These are phyloP conservation scores for Smittium culicis DNA, from an alignment of 371 early-diverging fungal genomes.

Conservation along the genomic window DNA sequence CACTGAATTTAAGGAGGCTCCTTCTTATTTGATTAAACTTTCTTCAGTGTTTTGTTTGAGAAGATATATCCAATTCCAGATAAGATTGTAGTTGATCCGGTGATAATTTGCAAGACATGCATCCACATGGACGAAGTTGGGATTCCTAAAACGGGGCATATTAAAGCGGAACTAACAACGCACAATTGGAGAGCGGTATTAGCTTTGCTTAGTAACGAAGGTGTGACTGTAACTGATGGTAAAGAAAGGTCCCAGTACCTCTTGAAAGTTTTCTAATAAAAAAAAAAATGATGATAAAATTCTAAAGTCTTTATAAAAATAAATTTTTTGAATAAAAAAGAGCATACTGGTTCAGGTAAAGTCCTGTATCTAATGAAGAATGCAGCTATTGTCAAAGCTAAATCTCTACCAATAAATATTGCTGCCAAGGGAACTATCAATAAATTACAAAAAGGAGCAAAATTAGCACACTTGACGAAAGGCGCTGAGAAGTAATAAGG, in stretches of 20 bases:
- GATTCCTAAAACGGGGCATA: slow-evolving; percentile 46
- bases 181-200: slow-evolving; percentile 82
- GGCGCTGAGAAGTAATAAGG: too few species aligned
- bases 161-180: slow-evolving; percentile 62
- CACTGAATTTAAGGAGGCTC: too few species aligned
- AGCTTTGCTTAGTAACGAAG: slow-evolving; percentile 75
- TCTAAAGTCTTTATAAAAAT: too few species aligned
- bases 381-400: slow-evolving; percentile 56
- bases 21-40: not conserved
- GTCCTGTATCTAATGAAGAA: slow-evolving; percentile 79
- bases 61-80: slow-evolving; percentile 64
- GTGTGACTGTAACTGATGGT: slow-evolving; percentile 80
- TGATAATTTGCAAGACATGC: slow-evolving; percentile 35
- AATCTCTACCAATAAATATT: slow-evolving; percentile 78
- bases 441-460: not conserved
- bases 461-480: too few species aligned
- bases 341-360: slow-evolving; percentile 66
- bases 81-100: slow-evolving; percentile 67
- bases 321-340: not conserved
- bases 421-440: slow-evolving; percentile 52
- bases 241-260: slow-evolving; percentile 82
- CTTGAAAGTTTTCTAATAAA: slow-evolving; percentile 47
- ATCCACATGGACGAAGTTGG: slow-evolving; percentile 19
- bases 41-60: slow-evolving; percentile 55
- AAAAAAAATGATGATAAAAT: too few species aligned